These are phyloP conservation scores for Aspergillus ibericus DNA, from an alignment of 2,329 filamentous ascomycete genomes.

Conservation along the genomic window DNA sequence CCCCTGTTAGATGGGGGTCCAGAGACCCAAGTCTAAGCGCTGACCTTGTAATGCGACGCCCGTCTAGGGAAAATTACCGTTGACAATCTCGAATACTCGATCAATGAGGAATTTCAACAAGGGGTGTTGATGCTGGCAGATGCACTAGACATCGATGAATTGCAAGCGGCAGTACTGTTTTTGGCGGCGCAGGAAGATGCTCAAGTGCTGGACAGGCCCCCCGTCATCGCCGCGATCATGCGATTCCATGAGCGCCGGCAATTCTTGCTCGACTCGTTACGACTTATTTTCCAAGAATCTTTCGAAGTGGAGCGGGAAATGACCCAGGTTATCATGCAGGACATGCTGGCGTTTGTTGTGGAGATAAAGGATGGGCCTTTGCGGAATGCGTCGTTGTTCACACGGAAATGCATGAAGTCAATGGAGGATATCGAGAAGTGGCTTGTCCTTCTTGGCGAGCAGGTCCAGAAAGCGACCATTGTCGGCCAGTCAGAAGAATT, in stretches of 20 bases:
- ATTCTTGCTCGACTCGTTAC: slow-evolving; percentile 78
- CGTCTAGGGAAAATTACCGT: slow-evolving; percentile 71
- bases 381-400: slow-evolving; percentile 61
- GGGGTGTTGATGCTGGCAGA: slow-evolving; percentile 79
- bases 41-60: slow-evolving; percentile 19
- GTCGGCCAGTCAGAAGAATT: slow-evolving; percentile 65
- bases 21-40: neutral
- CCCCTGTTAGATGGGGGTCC: neutral
- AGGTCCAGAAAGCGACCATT: slow-evolving; percentile 71
- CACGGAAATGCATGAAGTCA: slow-evolving; percentile 70
- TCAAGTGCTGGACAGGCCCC: slow-evolving; percentile 66
- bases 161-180: slow-evolving; percentile 76
- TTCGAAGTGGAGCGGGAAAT: slow-evolving; percentile 61
- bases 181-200: slow-evolving; percentile 71
- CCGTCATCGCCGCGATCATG: slow-evolving; percentile 77
- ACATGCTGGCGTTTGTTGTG: slow-evolving; percentile 59
- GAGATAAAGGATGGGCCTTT: slow-evolving; percentile 52
- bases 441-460: slow-evolving; percentile 74
- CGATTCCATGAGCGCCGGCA: slow-evolving; percentile 84
- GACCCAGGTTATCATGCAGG: slow-evolving; percentile 55
- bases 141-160: slow-evolving; percentile 84
- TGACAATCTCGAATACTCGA: slow-evolving; percentile 68
- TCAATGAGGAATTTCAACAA: slow-evolving; percentile 88
- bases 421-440: slow-evolving; percentile 77
- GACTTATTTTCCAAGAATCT: slow-evolving; percentile 72